Evolutionary conservation across 495 filamentous ascomycete genomes (phyloP).

Genomic region (Collariella sp.): DNA sequence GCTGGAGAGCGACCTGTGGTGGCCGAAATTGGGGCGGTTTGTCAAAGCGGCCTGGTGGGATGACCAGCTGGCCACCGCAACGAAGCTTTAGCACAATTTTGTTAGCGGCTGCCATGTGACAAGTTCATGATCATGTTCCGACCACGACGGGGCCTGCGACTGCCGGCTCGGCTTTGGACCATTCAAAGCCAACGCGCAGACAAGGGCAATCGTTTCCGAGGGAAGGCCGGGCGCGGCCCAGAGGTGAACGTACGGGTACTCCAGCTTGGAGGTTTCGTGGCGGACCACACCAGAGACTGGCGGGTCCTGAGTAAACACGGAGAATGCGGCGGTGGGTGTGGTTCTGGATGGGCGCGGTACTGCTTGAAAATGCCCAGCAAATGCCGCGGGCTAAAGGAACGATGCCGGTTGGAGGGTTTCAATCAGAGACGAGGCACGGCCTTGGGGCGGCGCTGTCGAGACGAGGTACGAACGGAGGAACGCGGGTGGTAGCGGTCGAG

Average conservation of each 20-base stretch:
- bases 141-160: neutral
- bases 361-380: neutral
- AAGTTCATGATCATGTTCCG: neutral
- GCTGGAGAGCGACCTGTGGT: slow-evolving; percentile 43
- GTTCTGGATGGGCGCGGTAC: neutral
- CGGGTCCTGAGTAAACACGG: slow-evolving; percentile 21
- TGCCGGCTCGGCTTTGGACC: neutral
- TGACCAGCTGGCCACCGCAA: slow-evolving; percentile 44
- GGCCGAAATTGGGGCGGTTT: slow-evolving; percentile 34
- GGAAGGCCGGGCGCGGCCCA: neutral
- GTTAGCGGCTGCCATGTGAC: slow-evolving; percentile 30
- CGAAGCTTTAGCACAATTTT: slow-evolving; percentile 34
- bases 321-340: neutral
- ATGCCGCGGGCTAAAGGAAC: too few relatives aligned
- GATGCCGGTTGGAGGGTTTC: too few relatives aligned
- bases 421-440: too few relatives aligned
- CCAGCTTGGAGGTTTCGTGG: slow-evolving; percentile 17
- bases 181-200: neutral
- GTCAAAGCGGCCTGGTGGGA: slow-evolving; percentile 32
- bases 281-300: slow-evolving; percentile 29
- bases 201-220: neutral
- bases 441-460: too few relatives aligned
- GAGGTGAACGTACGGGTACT: slow-evolving; percentile 23
- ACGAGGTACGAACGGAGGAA: too few relatives aligned
- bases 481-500: too few relatives aligned